Percentiles rank a stretch among this genome's conserved stretches.
Conservation (phyloP, 139 green algal genomes). For the Coelastrella sp. region DNA sequence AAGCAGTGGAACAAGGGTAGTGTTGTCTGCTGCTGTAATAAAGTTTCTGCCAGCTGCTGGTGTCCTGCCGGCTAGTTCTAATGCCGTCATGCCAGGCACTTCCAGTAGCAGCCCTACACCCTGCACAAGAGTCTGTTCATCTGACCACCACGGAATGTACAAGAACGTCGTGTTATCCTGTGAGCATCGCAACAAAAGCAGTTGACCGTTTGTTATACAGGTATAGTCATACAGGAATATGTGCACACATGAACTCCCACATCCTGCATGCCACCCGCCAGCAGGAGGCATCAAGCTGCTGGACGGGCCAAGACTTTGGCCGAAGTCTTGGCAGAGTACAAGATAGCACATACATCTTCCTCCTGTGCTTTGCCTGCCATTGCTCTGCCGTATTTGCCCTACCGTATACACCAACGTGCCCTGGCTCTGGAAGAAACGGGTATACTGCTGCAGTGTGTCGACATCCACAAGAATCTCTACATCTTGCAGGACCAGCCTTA, state of each 20-base stretch:
- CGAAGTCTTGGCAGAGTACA: no score
- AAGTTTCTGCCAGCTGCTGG: slow-evolving; percentile 12
- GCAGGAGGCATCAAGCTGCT: no score
- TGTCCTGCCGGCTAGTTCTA: not conserved
- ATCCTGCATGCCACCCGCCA: no score
- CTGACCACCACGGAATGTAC: slow-evolving; percentile 29
- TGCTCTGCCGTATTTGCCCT: no score
- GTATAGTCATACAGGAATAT: no score
- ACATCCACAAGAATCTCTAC: not conserved
- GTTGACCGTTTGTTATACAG: not conserved
- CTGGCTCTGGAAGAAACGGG: not conserved
- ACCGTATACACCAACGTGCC: slow-evolving; percentile 8
- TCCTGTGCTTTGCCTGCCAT: no score
- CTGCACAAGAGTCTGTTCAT: not conserved
- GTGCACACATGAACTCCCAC: no score
- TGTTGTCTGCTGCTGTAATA: slow-evolving; percentile 17
- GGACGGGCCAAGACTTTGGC: no score
- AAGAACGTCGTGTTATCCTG: slow-evolving; percentile 39
- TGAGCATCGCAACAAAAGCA: not conserved
- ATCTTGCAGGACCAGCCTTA: not conserved
- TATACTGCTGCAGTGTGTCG: not conserved
- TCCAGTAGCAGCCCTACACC: slow-evolving; percentile 15
- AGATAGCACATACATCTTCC: no score
- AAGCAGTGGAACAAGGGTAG: slow-evolving; percentile 13
- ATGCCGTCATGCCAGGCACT: no score